These are phyloP conservation scores for Rhizophora mangle DNA, from an alignment of 345 rosid genomes.

Conservation along the genomic window DNA sequence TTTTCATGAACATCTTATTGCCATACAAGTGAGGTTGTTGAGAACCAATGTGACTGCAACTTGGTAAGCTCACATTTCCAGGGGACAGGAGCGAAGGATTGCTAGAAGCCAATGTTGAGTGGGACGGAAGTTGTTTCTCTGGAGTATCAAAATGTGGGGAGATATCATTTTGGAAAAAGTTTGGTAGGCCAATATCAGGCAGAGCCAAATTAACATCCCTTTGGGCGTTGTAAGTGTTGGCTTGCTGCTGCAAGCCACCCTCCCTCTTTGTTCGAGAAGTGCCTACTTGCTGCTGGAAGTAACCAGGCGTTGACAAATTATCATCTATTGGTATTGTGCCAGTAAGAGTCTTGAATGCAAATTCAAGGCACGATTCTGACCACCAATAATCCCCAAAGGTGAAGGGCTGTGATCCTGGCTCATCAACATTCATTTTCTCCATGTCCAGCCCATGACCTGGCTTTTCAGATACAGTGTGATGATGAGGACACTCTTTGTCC, in stretches of 20 bases:
- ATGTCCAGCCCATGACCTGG: constrained; percentile 3
- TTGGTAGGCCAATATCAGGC: constrained; percentile 38
- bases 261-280: constrained; percentile 8
- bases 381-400: constrained; percentile 40
- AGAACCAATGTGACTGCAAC: constrained; percentile 11
- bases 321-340: constrained; percentile 32
- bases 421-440: constrained; percentile 13
- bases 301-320: constrained; percentile 33
- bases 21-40: constrained; percentile 22
- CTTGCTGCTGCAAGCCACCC: not conserved
- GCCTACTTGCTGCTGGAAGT: constrained; percentile 35
- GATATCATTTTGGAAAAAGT: constrained; percentile 29
- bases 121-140: constrained; percentile 20
- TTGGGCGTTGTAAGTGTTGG: not conserved
- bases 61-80: constrained; percentile 23
- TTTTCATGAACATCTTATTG: constrained; percentile 12
- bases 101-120: constrained; percentile 9
- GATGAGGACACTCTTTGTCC: constrained; percentile 17
- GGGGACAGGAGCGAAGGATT: constrained; percentile 7
- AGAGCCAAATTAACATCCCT: constrained; percentile 22
- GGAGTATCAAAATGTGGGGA: constrained; percentile 20
- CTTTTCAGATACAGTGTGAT: constrained; percentile 5
- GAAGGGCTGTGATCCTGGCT: constrained; percentile 13
- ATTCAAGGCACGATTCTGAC: constrained; percentile 44
- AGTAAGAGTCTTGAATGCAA: constrained; percentile 50